A percentile compares a stretch with the other conserved stretches of the same genome.
phyloP scores from a whole-genome alignment of 345 rosid species.

The Corchorus capsularis region DNA sequence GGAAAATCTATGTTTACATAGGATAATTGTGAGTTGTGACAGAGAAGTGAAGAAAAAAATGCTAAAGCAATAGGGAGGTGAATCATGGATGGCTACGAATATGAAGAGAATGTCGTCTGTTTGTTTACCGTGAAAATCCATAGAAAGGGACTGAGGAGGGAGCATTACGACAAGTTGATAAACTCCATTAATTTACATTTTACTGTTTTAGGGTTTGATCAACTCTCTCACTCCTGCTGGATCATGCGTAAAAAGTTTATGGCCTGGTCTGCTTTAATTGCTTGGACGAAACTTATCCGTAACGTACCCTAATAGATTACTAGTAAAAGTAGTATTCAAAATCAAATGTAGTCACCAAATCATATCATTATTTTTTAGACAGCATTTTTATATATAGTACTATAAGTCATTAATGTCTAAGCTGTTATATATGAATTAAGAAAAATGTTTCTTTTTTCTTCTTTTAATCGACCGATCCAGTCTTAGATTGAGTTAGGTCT shows the following conservation, averaged over 20 bases:
- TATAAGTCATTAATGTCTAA: no score
- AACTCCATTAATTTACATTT: background rate
- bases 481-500: no score
- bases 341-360: background rate
- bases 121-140: background rate
- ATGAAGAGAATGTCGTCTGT: background rate
- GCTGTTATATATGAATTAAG: no score
- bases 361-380: background rate
- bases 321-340: background rate
- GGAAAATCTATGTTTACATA: no score
- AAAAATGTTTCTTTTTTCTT: no score
- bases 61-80: background rate
- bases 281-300: background rate
- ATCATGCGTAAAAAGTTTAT: background rate
- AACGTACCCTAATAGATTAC: background rate
- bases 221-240: no score
- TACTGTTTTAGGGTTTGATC: background rate
- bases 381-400: no score
- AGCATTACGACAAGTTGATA: background rate
- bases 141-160: background rate
- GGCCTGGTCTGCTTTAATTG: slow-evolving; percentile 11
- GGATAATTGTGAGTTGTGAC: no score
- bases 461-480: no score
- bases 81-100: no score
- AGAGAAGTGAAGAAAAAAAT: background rate